phyloP scores from a whole-genome alignment of 495 filamentous ascomycete genomes.

The Pseudomonodictys pantanalensis region DNA sequence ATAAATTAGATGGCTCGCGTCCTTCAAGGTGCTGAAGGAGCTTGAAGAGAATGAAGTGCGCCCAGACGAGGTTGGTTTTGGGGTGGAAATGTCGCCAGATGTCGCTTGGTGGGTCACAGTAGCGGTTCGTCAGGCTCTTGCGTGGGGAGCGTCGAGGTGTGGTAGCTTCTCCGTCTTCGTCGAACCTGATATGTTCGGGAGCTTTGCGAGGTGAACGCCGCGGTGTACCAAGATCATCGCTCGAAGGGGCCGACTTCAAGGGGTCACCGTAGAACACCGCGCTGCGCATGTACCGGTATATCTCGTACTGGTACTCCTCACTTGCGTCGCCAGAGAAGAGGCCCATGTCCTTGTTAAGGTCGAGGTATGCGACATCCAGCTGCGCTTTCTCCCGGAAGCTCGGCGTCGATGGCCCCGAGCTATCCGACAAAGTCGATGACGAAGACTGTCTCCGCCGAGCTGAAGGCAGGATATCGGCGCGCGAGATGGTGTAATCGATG shows the following conservation, averaged over 20 bases:
- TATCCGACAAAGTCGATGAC: not conserved
- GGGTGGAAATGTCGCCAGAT: slow-evolving; percentile 40
- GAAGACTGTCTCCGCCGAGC: not conserved
- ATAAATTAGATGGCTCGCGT: not conserved
- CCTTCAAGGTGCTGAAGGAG: slow-evolving; percentile 29
- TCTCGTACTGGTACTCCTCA: slow-evolving; percentile 46
- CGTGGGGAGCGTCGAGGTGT: not conserved
- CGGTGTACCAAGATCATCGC: not conserved
- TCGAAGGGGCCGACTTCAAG: slow-evolving; percentile 1
- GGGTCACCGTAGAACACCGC: slow-evolving; percentile 28
- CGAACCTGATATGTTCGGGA: not conserved
- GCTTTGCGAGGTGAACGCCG: slow-evolving; percentile 1
- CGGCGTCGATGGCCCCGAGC: not conserved
- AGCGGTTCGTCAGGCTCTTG: not conserved
- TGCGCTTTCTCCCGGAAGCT: too few relatives aligned
- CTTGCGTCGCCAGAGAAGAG: slow-evolving; percentile 42
- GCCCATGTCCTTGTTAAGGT: slow-evolving; percentile 35
- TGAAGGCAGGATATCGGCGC: slow-evolving; percentile 48
- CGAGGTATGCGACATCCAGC: slow-evolving; percentile 37
- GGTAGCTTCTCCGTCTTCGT: not conserved
- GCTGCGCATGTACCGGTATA: slow-evolving; percentile 43
- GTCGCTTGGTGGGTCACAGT: not conserved
- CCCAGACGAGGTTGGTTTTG: slow-evolving; percentile 44
- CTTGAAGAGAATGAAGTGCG: slow-evolving; percentile 41
- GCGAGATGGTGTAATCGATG: slow-evolving; percentile 86